Evolutionary conservation across 768 basidiomycete species (phyloP), one percentile per base, ranked within the genome.

Genomic region (Tulasnella sp.): DNA sequence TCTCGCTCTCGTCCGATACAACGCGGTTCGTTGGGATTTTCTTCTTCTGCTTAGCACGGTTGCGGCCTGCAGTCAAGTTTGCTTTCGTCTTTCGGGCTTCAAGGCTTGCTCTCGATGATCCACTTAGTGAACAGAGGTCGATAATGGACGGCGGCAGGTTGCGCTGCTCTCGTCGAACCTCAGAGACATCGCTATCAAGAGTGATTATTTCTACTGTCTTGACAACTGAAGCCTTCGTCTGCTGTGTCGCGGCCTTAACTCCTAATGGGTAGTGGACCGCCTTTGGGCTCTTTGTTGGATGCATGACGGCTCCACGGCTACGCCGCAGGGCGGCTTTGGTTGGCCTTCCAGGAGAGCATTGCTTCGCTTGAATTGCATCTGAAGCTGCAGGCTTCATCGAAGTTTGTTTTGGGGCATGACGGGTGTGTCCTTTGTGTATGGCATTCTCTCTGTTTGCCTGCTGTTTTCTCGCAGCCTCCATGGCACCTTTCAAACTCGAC

Each of bases 391-490:
- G 25, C 11, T 49, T 64, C 29, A 34, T 64, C 11, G 58, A 64
- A 25, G 15, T 34, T 14, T 25, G 58, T 64, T 64, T 64, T 12
- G 58, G 9, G 42, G 8, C n/a, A n/a, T n/a, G n/a, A n/a, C n/a
- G n/a, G n/a, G n/a, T n/a, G 19, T 49, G 25, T 11, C 58, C 58
- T 64, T 2, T 64, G 3, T 64, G 58, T 9, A 31, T 64, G 4
- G 58, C 29, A 11, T 64, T 64, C 29, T 64, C 58, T 34, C 31
- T 64, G 29, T 64, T 64, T 34, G 17, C 31, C 31, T 64, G 58
- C 25, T 25, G 58, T 19, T 64, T 34, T 89, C 85, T 22, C 90
- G 84, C 90, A 91, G 91, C 69, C 80, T 71, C 58, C 67, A 31
- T 52, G 29, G 12, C 58, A 29, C 58, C 31, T 29, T 34, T 64